Conservation (phyloP, 2,329 filamentous ascomycete genomes). For the Paradendryphiella salina region DNA sequence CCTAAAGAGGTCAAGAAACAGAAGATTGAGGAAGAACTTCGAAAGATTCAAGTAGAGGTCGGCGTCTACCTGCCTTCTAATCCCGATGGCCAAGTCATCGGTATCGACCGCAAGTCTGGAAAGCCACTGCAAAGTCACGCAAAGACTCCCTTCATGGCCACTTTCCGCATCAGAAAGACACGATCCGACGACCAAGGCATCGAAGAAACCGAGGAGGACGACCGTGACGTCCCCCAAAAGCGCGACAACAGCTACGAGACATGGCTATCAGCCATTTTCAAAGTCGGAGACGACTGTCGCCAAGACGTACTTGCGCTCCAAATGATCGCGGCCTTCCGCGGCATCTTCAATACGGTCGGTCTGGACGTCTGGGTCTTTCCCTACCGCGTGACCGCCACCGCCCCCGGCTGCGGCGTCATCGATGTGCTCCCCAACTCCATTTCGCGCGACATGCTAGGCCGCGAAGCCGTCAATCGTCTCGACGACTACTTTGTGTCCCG, state of each 20-base stretch:
- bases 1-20: conserved; percentile 97
- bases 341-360: conserved; percentile 93
- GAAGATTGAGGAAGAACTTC: conserved; percentile 97
- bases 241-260: conserved; percentile 72
- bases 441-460: conserved; percentile 96
- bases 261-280: conserved; percentile 99
- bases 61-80: conserved; percentile 97
- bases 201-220: conserved; percentile 40
- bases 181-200: conserved; percentile 49
- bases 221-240: conserved; percentile 35
- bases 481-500: conserved; percentile 98
- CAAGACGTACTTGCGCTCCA: conserved; percentile 96
- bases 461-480: conserved; percentile 95
- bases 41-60: conserved; percentile 95
- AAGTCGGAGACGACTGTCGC: conserved; percentile 96
- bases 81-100: conserved; percentile 93
- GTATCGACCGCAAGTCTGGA: conserved; percentile 96
- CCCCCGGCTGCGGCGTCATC: conserved; percentile 95
- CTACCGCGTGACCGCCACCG: conserved; percentile 95
- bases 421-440: conserved; percentile 98
- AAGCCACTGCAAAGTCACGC: conserved; percentile 97
- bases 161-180: conserved; percentile 91
- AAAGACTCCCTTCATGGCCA: conserved; percentile 98
- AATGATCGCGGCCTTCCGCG: conserved; percentile 96
- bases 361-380: conserved; percentile 97